Evolutionary conservation across 2,329 filamentous ascomycete species (phyloP).

Genomic region (Cladosporium phlei): DNA sequence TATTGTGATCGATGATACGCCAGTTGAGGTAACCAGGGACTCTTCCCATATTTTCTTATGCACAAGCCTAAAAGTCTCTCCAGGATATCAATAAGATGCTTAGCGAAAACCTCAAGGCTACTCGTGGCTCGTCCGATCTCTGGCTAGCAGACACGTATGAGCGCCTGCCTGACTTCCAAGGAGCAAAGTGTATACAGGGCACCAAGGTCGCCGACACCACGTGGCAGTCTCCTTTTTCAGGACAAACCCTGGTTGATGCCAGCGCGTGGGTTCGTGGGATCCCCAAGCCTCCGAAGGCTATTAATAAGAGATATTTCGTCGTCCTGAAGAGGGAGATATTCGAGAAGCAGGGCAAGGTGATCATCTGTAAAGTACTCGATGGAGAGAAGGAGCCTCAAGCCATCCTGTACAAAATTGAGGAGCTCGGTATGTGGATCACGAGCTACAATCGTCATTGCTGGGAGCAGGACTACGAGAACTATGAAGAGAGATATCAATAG

Average conservation of each 20-base stretch:
- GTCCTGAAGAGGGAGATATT: constrained; percentile 9
- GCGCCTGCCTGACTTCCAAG: constrained; percentile 9
- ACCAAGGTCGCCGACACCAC: constrained; percentile 3
- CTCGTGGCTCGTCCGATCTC: constrained; percentile 7
- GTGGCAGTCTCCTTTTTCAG: constrained; percentile 8
- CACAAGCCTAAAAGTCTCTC: constrained; percentile 4
- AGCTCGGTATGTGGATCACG: constrained; percentile 9
- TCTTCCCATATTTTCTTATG: not conserved
- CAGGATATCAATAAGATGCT: constrained; percentile 4
- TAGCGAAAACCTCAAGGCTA: constrained; percentile 7
- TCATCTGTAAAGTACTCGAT: constrained; percentile 8
- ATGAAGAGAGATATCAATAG: constrained; percentile 11
- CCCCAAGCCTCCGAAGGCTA: constrained; percentile 10
- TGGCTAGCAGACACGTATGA: constrained; percentile 11
- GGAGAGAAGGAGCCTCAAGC: constrained; percentile 10
- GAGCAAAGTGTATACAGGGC: constrained; percentile 6
- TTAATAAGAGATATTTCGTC: constrained; percentile 8
- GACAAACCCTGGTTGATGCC: constrained; percentile 1
- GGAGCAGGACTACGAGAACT: constrained; percentile 8
- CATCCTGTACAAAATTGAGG: constrained; percentile 6
- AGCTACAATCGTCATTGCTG: constrained; percentile 8
- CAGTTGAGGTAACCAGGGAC: constrained; percentile 2
- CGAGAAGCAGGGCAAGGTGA: constrained; percentile 9
- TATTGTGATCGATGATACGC: constrained; percentile 9
- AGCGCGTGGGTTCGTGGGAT: constrained; percentile 6